Evolutionary conservation across 148 eudicot species (phyloP).

Genomic region (Silene uniflora): DNA sequence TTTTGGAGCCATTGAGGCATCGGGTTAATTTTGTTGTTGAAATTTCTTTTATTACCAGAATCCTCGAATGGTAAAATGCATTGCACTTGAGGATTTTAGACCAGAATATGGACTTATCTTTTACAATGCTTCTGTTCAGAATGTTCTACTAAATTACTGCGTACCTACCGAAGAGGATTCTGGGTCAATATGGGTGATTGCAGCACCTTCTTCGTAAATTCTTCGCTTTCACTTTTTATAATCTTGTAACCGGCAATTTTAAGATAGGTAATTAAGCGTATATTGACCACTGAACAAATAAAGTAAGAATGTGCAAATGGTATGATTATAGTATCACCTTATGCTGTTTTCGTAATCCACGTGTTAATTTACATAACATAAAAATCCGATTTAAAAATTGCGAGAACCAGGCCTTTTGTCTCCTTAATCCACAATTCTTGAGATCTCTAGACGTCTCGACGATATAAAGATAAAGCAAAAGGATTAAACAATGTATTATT

Average conservation of each 20-base stretch:
- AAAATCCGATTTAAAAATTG: not conserved
- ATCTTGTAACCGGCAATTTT: constrained; percentile 1
- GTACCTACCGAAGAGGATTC: not conserved
- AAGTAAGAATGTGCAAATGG: not conserved
- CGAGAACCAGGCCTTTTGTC: constrained; percentile 10
- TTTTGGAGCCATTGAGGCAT: too few species aligned
- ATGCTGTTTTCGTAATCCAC: constrained; percentile 11
- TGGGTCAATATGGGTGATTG: constrained; percentile 15
- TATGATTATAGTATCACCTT: not conserved
- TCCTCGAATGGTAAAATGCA: not conserved
- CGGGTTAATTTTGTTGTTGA: too few species aligned
- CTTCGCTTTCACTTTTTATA: not conserved
- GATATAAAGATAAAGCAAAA: not conserved
- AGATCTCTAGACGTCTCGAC: not conserved
- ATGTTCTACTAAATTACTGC: not conserved
- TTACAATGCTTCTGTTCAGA: not conserved
- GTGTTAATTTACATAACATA: not conserved
- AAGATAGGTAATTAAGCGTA: not conserved
- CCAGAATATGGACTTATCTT: not conserved
- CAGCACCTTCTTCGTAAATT: constrained; percentile 17
- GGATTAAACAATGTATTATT: constrained; percentile 1
- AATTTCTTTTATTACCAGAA: too few species aligned
- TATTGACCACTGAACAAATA: constrained; percentile 1
- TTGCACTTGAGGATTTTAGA: not conserved
- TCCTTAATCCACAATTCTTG: constrained; percentile 6